Evolutionary conservation across 169 alveolate genomes (phyloP).

Genomic region (Plasmodium yoelii): DNA sequence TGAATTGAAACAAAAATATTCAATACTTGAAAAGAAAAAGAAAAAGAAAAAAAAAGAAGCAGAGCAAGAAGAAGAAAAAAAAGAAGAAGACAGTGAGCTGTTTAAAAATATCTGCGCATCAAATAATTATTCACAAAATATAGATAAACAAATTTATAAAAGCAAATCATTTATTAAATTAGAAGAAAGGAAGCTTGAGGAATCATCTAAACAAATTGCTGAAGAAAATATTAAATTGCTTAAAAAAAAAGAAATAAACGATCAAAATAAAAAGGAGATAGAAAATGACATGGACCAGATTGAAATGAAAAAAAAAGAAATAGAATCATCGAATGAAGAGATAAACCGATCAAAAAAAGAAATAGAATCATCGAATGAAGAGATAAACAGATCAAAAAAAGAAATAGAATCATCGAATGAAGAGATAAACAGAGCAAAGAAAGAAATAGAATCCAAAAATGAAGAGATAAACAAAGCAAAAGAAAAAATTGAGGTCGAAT

Average conservation of each 20-base stretch:
- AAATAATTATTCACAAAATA: slow-evolving; percentile 1
- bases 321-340: slow-evolving; percentile 5
- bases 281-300: slow-evolving; percentile 24
- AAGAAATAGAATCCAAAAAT: slow-evolving; percentile 22
- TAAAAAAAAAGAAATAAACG: slow-evolving; percentile 45
- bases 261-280: slow-evolving; percentile 34
- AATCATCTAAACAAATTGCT: slow-evolving; percentile 36
- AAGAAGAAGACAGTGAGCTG: slow-evolving; percentile 32
- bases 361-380: not conserved
- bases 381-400: not conserved
- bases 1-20: slow-evolving; percentile 65
- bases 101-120: not conserved
- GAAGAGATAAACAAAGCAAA: too few relatives aligned
- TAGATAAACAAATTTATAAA: slow-evolving; percentile 17
- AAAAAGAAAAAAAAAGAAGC: slow-evolving; percentile 38
- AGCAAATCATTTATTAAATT: slow-evolving; percentile 42
- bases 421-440: not conserved
- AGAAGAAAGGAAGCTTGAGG: slow-evolving; percentile 44
- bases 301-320: slow-evolving; percentile 30
- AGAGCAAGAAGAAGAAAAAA: not conserved
- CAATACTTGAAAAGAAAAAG: slow-evolving; percentile 30
- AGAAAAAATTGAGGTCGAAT: not conserved
- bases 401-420: too few relatives aligned
- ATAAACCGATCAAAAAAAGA: not conserved
- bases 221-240: slow-evolving; percentile 26